Conservation (phyloP, 2,329 filamentous ascomycete species). For the Zalaria sp. region DNA sequence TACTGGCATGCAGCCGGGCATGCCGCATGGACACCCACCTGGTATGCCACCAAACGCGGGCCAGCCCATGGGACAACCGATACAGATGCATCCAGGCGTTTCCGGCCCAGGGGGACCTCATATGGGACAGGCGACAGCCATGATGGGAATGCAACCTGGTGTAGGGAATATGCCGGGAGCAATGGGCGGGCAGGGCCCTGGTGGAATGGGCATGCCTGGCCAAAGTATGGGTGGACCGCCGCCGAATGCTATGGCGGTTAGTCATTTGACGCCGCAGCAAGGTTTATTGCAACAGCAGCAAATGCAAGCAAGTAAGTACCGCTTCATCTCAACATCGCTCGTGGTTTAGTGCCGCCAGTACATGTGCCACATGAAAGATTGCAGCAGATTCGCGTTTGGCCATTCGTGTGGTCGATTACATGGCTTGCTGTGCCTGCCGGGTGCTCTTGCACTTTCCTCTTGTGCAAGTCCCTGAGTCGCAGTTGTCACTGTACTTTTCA, state of each 20-base stretch:
- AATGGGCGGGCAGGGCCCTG: constrained; percentile 11
- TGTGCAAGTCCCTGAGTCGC: too few relatives aligned
- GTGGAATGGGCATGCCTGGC: constrained; percentile 19
- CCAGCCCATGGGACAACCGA: constrained; percentile 54
- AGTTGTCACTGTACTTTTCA: too few relatives aligned
- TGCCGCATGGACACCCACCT: constrained; percentile 46
- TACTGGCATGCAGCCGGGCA: constrained; percentile 56
- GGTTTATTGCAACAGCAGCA: constrained; percentile 33
- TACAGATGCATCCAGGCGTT: constrained; percentile 61
- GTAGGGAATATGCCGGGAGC: constrained; percentile 35
- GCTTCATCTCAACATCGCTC: not conserved
- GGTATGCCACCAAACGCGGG: constrained; percentile 54
- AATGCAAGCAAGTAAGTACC: constrained; percentile 20
- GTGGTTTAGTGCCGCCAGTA: not conserved
- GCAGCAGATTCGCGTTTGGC: too few relatives aligned
- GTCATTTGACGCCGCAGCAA: constrained; percentile 53
- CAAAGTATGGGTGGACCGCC: constrained; percentile 32
- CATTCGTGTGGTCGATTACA: too few relatives aligned
- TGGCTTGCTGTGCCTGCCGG: too few relatives aligned
- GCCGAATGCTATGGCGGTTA: constrained; percentile 54
- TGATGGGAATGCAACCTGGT: constrained; percentile 69
- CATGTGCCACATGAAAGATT: too few relatives aligned
- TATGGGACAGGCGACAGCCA: constrained; percentile 53
- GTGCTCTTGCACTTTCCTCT: too few relatives aligned
- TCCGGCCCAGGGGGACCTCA: constrained; percentile 57